Evolutionary conservation across 192 early-diverging fungal genomes (phyloP).

Genomic region (Mortierella hygrophila): DNA sequence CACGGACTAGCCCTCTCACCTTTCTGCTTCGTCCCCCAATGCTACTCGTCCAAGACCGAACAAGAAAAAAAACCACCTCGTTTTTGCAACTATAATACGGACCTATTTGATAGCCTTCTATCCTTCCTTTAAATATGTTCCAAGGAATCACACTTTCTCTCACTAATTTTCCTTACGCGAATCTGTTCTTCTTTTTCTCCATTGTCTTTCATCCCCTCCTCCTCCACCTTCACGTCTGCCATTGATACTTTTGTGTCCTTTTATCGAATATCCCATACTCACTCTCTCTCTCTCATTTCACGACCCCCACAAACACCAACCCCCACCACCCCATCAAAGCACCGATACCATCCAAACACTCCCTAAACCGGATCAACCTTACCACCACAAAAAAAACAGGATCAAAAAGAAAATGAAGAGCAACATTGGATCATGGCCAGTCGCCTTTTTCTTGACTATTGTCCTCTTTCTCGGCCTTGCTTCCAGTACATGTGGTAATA

Average conservation of each 20-base stretch:
- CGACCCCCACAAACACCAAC: neutral
- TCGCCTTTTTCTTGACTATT: neutral
- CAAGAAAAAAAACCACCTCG: too few species aligned
- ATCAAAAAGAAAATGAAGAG: conserved; percentile 7
- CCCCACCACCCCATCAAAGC: neutral
- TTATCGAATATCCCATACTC: too few species aligned
- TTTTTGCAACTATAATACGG: too few species aligned
- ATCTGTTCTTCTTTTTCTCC: neutral
- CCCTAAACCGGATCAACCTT: too few species aligned
- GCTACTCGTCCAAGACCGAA: too few species aligned
- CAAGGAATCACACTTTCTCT: neutral
- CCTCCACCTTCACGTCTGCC: neutral
- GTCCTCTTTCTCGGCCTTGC: neutral
- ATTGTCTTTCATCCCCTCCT: neutral
- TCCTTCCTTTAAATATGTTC: too few species aligned
- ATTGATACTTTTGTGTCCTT: too few species aligned
- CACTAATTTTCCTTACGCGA: neutral
- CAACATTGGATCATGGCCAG: neutral
- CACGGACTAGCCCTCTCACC: neutral
- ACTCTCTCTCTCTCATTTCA: neutral
- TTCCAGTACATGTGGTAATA: conserved; percentile 7
- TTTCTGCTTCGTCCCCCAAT: neutral
- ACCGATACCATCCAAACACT: neutral
- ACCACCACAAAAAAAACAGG: neutral
- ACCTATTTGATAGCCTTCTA: too few species aligned